Evolutionary conservation across 179 eudicot genomes (phyloP).

Genomic region (Carnegiea gigantea): DNA sequence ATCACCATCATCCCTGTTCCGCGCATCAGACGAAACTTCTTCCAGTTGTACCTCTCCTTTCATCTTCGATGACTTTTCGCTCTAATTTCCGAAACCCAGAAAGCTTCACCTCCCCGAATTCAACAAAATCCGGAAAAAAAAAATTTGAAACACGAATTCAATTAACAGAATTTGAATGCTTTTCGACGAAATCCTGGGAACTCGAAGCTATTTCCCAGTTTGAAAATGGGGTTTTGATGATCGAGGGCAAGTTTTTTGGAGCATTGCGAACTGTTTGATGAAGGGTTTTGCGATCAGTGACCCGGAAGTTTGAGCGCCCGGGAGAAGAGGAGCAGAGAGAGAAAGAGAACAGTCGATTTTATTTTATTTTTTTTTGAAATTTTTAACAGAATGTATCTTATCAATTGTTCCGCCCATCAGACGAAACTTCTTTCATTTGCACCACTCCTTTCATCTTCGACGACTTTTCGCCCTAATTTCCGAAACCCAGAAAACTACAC

Average conservation of each 20-base stretch:
- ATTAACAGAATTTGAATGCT: neutral
- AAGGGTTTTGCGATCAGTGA: neutral
- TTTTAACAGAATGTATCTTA: no score
- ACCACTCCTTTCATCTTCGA: conserved; percentile 49
- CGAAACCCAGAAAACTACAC: conserved; percentile 18
- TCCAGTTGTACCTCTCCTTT: conserved; percentile 58
- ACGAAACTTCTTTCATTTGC: conserved; percentile 53
- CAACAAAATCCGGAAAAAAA: neutral
- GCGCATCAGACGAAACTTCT: conserved; percentile 35
- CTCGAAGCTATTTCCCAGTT: neutral
- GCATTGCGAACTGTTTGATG: neutral
- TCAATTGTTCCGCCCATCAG: conserved; percentile 12
- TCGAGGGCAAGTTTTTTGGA: neutral
- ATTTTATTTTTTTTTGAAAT: no score
- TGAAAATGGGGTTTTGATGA: neutral
- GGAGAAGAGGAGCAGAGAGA: no score
- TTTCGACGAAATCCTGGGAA: neutral
- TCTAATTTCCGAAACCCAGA: conserved; percentile 22
- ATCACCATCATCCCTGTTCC: conserved; percentile 23
- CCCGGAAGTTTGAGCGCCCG: neutral
- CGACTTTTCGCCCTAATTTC: conserved; percentile 1
- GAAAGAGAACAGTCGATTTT: neutral
- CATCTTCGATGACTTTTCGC: conserved; percentile 30
- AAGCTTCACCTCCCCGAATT: neutral
- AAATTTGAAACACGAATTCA: neutral